Evolutionary conservation across 148 eudicot genomes (phyloP), one percentile per base, ranked within the genome.

Genomic region (Fagopyrum homotropicum): DNA sequence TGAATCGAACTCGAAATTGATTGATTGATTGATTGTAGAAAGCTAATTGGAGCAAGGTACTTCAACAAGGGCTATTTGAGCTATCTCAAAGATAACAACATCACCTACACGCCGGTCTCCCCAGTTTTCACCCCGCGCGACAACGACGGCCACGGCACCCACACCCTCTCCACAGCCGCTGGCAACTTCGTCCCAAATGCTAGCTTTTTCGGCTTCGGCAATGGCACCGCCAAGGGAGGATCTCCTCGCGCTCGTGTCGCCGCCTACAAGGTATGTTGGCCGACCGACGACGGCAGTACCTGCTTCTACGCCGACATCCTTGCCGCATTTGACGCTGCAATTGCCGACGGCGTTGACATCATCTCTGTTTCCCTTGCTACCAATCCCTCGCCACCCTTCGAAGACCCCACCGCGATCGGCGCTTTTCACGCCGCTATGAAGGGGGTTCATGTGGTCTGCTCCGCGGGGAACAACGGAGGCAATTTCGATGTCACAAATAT

Each of bases 161-260:
- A 91, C 79, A 91, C 97, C 0, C 80, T 91, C 11, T 91, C 97
- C 29, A 91, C 93, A 0, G 89, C 86, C 0, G 93, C 83, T 2
- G 97, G 97, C 1, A 84, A 76, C 80, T 85, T 83, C 72, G 93
- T 91, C 55, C 76, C 77, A 2, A 85, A 80, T 12, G 88, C 90
- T 12, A 84, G 35, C 7, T 70, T 89, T 16, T 69, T 74, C 14
- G 91, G 87, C 1, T 4, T 76, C 1, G 78, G 72, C 26, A 82
- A 69, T 6, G 97, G 93, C 49, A 86, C 90, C 0, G 92, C 88
- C 5, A 92, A 89, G 76, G 97, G 97, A 4, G 94, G 97, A 6
- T 89, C 97, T 1, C 97, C 94, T 0, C 78, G 48, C 48, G 94
- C 97, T 16, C 83, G 95, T 4, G 95, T 88, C 30, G 95, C 95